Conservation (phyloP, 2,329 filamentous ascomycete genomes). For the Blastomyces gilchristii region DNA sequence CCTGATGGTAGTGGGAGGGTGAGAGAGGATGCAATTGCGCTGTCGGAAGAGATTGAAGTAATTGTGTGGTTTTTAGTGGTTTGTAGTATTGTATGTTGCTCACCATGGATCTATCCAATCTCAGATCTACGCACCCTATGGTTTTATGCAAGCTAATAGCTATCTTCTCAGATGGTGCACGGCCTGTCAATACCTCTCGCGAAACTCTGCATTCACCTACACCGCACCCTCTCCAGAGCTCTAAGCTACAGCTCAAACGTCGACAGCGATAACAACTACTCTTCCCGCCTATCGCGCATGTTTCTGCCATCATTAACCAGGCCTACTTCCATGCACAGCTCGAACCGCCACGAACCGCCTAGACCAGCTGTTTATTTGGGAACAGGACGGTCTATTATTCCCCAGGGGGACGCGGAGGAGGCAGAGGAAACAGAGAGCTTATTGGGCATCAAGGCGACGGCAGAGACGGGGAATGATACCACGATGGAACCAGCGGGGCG, state of each 20-base stretch:
- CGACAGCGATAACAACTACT: background rate
- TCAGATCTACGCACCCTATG: background rate
- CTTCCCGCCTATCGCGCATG: background rate
- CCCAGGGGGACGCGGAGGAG: background rate
- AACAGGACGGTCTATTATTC: conserved; percentile 11
- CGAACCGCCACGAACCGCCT: conserved; percentile 6
- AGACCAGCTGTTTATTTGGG: conserved; percentile 6
- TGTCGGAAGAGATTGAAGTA: conserved; percentile 57
- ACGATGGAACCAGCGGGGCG: background rate
- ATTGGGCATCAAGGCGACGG: background rate
- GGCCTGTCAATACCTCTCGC: conserved; percentile 67
- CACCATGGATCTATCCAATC: conserved; percentile 9
- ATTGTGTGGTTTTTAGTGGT: conserved; percentile 81
- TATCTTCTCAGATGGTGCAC: conserved; percentile 54
- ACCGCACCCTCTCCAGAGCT: conserved; percentile 35
- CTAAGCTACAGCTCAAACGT: conserved; percentile 35
- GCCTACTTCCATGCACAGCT: too few species aligned
- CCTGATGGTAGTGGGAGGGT: conserved; percentile 48
- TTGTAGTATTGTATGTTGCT: conserved; percentile 62
- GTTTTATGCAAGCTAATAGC: conserved; percentile 1
- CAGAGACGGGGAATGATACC: background rate
- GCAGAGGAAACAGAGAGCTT: background rate
- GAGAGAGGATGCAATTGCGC: conserved; percentile 54
- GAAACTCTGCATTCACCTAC: conserved; percentile 39
- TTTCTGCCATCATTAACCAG: background rate